A percentile compares a stretch with the other conserved stretches of the same genome.
Evolutionary conservation across 352 stramenopile species (phyloP).

Genomic region (Phytophthora macrochlamydospora): DNA sequence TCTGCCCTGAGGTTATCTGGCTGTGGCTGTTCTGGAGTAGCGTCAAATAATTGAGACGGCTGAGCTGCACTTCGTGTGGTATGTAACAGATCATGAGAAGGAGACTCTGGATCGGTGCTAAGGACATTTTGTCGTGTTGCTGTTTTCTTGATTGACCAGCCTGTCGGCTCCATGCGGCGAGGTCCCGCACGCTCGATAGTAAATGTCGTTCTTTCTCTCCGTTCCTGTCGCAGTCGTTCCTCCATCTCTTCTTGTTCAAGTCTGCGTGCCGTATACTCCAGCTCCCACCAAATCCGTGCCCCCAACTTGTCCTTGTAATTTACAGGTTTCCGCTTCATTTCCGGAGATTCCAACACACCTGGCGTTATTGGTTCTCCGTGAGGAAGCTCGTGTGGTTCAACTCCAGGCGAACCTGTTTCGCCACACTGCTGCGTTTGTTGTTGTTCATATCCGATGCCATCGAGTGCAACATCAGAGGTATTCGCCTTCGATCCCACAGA

Average conservation of each 20-base stretch:
- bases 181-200: background rate
- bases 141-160: constrained; percentile 1
- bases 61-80: too few relatives aligned
- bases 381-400: background rate
- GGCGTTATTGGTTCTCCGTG: background rate
- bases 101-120: background rate
- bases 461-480: too few relatives aligned
- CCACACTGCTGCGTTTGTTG: too few relatives aligned
- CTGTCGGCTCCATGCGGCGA: constrained; percentile 7
- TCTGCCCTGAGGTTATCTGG: too few relatives aligned
- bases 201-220: background rate
- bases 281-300: constrained; percentile 66
- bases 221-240: constrained; percentile 9
- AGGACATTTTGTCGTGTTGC: background rate
- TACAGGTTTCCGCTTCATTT: constrained; percentile 2
- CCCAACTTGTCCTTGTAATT: constrained; percentile 58
- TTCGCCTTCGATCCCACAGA: too few relatives aligned
- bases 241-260: constrained; percentile 34
- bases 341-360: background rate
- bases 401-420: too few relatives aligned
- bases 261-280: constrained; percentile 55
- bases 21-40: too few relatives aligned
- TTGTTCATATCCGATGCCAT: too few relatives aligned
- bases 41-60: too few relatives aligned
- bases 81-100: too few relatives aligned